Percentiles rank a stretch among this genome's conserved stretches.
These are phyloP conservation scores for Albugo laibachii DNA, from an alignment of 352 stramenopile species.

Conservation along the genomic window DNA sequence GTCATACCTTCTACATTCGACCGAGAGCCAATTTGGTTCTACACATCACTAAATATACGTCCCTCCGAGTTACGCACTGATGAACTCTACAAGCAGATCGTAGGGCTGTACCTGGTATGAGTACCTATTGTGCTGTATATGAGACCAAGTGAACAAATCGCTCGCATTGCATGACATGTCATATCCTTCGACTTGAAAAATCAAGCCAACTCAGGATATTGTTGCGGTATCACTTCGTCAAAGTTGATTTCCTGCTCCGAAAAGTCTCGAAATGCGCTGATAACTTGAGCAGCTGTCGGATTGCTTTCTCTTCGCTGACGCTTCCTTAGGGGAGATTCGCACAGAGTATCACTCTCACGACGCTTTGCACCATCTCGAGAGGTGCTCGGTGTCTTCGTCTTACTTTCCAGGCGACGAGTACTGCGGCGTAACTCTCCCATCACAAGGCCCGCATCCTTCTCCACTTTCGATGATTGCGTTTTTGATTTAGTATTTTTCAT, in stretches of 20 bases:
- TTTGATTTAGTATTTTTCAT: not conserved
- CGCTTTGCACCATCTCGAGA: not conserved
- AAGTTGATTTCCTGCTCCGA: conserved; percentile 6
- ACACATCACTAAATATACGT: too few species aligned
- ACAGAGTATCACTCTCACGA: not conserved
- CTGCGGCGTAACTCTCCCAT: not conserved
- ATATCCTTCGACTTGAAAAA: too few species aligned
- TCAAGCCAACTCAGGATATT: conserved; percentile 16
- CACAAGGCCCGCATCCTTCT: not conserved
- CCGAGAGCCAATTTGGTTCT: too few species aligned
- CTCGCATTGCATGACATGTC: too few species aligned
- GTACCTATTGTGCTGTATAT: too few species aligned
- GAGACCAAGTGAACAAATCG: too few species aligned
- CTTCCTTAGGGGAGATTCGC: not conserved
- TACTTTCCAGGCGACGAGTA: not conserved
- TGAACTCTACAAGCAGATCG: too few species aligned
- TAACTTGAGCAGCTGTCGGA: not conserved
- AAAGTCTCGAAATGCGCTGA: not conserved
- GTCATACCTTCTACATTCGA: too few species aligned
- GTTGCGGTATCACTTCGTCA: conserved; percentile 19
- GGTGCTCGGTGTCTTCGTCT: not conserved
- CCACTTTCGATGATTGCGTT: not conserved
- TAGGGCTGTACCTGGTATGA: too few species aligned
- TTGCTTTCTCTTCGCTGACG: not conserved
- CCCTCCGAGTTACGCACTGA: too few species aligned